These are phyloP conservation scores for Scalesia atractyloides DNA, from an alignment of 129 eudicot genomes.

Conservation along the genomic window DNA sequence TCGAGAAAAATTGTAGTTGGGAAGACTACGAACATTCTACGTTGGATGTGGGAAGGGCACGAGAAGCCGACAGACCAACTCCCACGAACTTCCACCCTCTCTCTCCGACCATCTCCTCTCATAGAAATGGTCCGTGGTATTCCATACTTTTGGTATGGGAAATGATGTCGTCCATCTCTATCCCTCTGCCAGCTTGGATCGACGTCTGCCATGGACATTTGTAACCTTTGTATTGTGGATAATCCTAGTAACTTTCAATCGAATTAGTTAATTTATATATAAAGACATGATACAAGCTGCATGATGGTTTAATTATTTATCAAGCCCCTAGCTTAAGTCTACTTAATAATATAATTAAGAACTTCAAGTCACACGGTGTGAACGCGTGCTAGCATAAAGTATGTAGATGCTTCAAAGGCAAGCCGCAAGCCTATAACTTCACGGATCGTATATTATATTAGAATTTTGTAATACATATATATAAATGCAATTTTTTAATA, in stretches of 20 bases:
- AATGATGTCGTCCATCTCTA: too few relatives aligned
- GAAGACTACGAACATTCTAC: too few relatives aligned
- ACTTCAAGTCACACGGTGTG: conserved; percentile 13
- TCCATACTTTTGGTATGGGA: too few relatives aligned
- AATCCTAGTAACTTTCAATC: neutral
- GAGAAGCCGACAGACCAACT: too few relatives aligned
- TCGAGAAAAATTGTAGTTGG: too few relatives aligned
- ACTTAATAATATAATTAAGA: neutral
- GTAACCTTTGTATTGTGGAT: neutral
- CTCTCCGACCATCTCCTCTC: too few relatives aligned
- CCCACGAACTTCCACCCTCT: too few relatives aligned
- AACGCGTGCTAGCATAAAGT: conserved; percentile 30
- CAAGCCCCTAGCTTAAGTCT: conserved; percentile 17
- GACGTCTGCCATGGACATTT: too few relatives aligned
- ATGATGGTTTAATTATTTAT: conserved; percentile 10
- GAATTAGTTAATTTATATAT: neutral
- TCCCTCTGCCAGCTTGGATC: too few relatives aligned
- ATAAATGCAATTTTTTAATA: neutral
- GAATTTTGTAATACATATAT: neutral
- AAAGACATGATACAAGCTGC: neutral
- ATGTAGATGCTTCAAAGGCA: conserved; percentile 24
- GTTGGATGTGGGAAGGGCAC: too few relatives aligned
- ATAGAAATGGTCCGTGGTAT: too few relatives aligned
- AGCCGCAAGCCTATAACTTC: conserved; percentile 19
- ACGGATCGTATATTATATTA: neutral